A percentile compares a stretch with the other conserved stretches of the same genome.
Evolutionary conservation across 805 yeast genomes (phyloP).

Genomic region (Martiniozyma abietophila): DNA sequence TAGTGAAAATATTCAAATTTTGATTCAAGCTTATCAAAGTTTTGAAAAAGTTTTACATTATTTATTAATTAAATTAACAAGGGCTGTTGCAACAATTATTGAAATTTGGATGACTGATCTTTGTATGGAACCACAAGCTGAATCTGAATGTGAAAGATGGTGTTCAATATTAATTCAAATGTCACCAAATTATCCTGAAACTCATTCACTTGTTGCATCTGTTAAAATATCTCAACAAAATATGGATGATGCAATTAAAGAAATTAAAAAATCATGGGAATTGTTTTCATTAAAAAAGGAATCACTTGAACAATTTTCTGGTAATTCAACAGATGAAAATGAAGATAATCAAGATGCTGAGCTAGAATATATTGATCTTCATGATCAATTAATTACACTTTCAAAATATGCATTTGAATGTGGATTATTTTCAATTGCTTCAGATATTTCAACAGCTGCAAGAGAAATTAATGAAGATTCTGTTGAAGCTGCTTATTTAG

Average conservation of each 20-base stretch:
- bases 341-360: slow-evolving; percentile 35
- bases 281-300: slow-evolving; percentile 47
- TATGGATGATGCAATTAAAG: slow-evolving; percentile 60
- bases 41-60: slow-evolving; percentile 25
- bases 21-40: slow-evolving; percentile 22
- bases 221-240: slow-evolving; percentile 83
- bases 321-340: slow-evolving; percentile 18
- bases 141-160: slow-evolving; percentile 62
- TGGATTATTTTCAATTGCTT: slow-evolving; percentile 57
- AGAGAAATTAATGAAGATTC: slow-evolving; percentile 80
- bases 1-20: slow-evolving; percentile 17
- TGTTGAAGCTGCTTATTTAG: slow-evolving; percentile 73
- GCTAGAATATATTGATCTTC: slow-evolving; percentile 50
- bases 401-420: slow-evolving; percentile 72
- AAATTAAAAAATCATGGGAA: slow-evolving; percentile 64
- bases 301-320: slow-evolving; percentile 34
- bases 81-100: slow-evolving; percentile 74
- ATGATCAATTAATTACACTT: slow-evolving; percentile 66
- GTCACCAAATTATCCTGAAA: slow-evolving; percentile 60
- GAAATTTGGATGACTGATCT: slow-evolving; percentile 98
- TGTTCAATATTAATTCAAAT: slow-evolving; percentile 55
- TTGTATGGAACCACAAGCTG: slow-evolving; percentile 91
- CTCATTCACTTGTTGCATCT: slow-evolving; percentile 75
- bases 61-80: slow-evolving; percentile 51
- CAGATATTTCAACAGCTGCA: slow-evolving; percentile 52